Conservation (phyloP, 495 filamentous ascomycete species). For the Xanthoparmelia taractica region DNA sequence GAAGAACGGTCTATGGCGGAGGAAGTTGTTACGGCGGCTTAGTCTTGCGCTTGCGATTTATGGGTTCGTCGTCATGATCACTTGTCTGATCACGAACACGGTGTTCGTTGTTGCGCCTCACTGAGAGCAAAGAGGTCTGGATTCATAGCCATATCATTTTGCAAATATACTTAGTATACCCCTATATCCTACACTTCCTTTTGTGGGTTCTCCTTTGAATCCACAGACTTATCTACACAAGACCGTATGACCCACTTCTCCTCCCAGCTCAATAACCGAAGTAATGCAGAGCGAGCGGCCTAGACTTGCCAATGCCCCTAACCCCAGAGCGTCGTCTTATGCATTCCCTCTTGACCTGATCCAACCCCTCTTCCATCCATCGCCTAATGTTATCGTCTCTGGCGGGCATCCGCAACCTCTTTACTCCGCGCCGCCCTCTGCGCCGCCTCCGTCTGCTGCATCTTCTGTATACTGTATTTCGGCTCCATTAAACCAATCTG, state of each 20-base stretch:
- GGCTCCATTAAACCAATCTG: constrained; percentile 18
- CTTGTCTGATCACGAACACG: constrained; percentile 78
- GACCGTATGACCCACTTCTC: not conserved
- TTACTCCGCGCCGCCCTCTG: constrained; percentile 7
- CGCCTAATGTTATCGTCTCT: constrained; percentile 4
- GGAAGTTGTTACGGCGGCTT: constrained; percentile 57
- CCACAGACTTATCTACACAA: not conserved
- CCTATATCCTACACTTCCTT: no score
- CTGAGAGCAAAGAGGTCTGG: constrained; percentile 13
- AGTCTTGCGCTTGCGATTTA: constrained; percentile 74
- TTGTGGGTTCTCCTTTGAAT: not conserved
- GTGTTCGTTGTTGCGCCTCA: constrained; percentile 52
- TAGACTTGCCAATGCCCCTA: not conserved
- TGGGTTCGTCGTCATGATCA: constrained; percentile 78
- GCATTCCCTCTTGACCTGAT: not conserved
- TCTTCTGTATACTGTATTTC: constrained; percentile 20
- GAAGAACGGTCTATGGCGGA: constrained; percentile 47
- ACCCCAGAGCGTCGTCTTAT: not conserved
- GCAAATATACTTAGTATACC: not conserved
- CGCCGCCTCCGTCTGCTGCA: constrained; percentile 15
- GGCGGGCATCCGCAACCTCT: not conserved
- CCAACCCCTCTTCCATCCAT: not conserved
- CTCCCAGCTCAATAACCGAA: not conserved
- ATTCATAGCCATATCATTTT: not conserved
- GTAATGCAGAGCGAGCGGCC: not conserved